Evolutionary conservation across 495 filamentous ascomycete genomes (phyloP).

Genomic region (Tricharina praecox): DNA sequence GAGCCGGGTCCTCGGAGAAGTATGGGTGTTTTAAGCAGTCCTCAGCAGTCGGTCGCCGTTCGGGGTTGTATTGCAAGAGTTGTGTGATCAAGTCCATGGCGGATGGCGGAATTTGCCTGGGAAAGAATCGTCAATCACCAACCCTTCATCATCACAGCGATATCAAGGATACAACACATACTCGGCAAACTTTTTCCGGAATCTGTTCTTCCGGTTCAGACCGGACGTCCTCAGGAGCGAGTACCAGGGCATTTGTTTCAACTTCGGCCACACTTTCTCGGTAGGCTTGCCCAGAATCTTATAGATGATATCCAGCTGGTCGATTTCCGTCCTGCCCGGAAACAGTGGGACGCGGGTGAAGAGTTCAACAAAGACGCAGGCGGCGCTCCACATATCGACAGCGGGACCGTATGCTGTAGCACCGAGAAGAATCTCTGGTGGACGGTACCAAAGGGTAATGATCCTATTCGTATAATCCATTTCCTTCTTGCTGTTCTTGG

Average conservation of each 20-base stretch:
- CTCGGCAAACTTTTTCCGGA: conserved; percentile 66
- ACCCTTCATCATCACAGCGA: too few relatives aligned
- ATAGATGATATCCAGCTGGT: conserved; percentile 91
- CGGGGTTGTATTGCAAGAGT: conserved; percentile 80
- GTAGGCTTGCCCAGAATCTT: conserved; percentile 82
- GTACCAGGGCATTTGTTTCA: conserved; percentile 91
- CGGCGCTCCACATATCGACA: conserved; percentile 95
- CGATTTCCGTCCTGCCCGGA: conserved; percentile 85
- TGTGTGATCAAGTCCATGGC: conserved; percentile 65
- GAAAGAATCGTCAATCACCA: too few relatives aligned
- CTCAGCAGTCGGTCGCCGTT: conserved; percentile 63
- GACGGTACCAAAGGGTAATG: conserved; percentile 94
- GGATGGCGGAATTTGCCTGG: conserved; percentile 44
- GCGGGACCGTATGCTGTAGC: conserved; percentile 89
- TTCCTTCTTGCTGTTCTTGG: conserved; percentile 54
- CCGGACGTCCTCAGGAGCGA: conserved; percentile 59
- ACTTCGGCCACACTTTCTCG: conserved; percentile 63
- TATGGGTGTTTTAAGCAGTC: conserved; percentile 81
- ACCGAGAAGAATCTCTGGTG: conserved; percentile 80
- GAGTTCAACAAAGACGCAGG: conserved; percentile 91
- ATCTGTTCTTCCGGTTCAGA: conserved; percentile 56
- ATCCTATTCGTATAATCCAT: conserved; percentile 98
- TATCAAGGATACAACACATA: too few relatives aligned
- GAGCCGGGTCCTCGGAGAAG: conserved; percentile 68
- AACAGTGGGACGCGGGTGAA: conserved; percentile 92